A percentile compares a stretch with the other conserved stretches of the same genome.
Conservation (phyloP, 2,329 filamentous ascomycete species). For the Cladosporium halotolerans region DNA sequence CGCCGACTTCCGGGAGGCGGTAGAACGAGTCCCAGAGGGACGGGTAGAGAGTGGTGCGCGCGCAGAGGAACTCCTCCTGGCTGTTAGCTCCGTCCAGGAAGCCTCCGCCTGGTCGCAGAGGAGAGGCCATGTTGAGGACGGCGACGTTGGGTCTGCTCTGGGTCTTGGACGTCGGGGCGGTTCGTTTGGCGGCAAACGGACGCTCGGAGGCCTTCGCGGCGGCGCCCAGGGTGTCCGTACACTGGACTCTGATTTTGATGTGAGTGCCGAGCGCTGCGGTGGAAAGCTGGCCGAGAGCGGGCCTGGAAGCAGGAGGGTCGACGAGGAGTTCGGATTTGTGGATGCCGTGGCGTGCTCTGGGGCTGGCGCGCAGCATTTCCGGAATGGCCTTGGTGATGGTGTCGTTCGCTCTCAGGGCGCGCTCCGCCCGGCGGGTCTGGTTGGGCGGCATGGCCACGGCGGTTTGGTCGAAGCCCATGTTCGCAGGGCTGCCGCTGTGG, state of each 20-base stretch:
- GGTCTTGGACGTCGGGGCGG: conserved; percentile 17
- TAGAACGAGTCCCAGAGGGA: conserved; percentile 53
- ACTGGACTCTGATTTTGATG: conserved; percentile 40
- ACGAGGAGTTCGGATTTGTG: conserved; percentile 44
- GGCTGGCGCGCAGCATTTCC: conserved; percentile 44
- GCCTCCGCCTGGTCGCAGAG: conserved; percentile 53
- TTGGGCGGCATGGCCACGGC: conserved; percentile 13
- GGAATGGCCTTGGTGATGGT: conserved; percentile 55
- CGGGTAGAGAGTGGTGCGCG: conserved; percentile 51
- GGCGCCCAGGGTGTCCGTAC: conserved; percentile 48
- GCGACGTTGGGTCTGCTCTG: conserved; percentile 35
- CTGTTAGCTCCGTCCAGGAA: conserved; percentile 53
- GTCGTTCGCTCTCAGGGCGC: conserved; percentile 35
- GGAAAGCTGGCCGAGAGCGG: conserved; percentile 3
- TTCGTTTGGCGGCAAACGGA: conserved; percentile 11
- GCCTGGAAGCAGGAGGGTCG: conserved; percentile 22
- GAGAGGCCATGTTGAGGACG: conserved; percentile 58
- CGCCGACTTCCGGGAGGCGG: conserved; percentile 50
- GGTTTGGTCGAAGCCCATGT: not conserved
- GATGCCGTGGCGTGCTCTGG: conserved; percentile 47
- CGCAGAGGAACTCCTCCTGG: conserved; percentile 55
- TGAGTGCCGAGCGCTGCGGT: conserved; percentile 4
- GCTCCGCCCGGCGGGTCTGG: conserved; percentile 23
- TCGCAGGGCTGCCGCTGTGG: not conserved
- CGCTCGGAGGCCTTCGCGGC: conserved; percentile 28